Conservation (phyloP, 768 basidiomycete genomes). For the Lentinula detonsa region DNA sequence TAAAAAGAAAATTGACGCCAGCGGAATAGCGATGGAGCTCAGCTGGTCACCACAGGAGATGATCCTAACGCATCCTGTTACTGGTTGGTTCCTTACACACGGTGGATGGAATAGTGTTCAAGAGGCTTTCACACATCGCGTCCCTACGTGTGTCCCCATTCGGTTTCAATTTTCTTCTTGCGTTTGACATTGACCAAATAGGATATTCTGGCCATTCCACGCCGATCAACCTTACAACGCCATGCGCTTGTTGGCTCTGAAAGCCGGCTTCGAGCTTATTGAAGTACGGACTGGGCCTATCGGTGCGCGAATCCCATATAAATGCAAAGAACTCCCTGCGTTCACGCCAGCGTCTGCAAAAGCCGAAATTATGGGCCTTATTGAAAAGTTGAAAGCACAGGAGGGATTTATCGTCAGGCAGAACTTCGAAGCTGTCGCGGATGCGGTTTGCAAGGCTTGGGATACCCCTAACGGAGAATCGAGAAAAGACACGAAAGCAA, state of each 20-base stretch:
- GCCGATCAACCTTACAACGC: conserved; percentile 2
- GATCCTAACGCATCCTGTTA: neutral
- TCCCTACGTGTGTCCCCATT: neutral
- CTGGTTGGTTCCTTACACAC: conserved; percentile 2
- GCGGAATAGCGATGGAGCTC: neutral
- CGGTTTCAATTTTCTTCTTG: neutral
- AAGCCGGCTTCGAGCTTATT: neutral
- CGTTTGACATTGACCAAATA: neutral
- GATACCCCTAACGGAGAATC: neutral
- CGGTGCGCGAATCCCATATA: neutral
- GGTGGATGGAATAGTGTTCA: conserved; percentile 4
- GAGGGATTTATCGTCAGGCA: neutral
- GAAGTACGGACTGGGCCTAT: neutral
- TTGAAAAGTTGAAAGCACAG: neutral
- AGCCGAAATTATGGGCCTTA: neutral
- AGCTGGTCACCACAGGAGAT: neutral
- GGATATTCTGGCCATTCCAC: neutral
- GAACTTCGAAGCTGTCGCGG: neutral
- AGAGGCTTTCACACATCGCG: neutral
- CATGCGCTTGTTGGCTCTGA: neutral
- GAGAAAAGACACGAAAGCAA: neutral
- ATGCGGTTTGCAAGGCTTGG: neutral
- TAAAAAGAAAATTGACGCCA: neutral
- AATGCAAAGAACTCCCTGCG: neutral
- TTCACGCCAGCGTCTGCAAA: neutral